phyloP scores from a whole-genome alignment of 441 rosid genomes.

The Kokia cookei region DNA sequence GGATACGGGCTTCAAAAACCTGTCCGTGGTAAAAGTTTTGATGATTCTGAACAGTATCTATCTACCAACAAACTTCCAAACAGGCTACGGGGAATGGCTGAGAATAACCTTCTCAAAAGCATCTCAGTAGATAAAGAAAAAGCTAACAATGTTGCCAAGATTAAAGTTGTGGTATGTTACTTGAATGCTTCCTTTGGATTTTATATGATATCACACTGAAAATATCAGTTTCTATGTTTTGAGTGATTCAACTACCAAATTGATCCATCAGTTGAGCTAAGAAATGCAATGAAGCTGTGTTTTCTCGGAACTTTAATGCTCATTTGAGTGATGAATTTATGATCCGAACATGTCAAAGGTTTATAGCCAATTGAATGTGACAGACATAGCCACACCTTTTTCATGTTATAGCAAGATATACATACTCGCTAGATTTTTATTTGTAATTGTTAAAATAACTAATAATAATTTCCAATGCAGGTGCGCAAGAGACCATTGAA shows the following conservation, averaged over 20 bases:
- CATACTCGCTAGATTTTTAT: neutral
- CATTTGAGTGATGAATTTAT: neutral
- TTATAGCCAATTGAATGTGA: neutral
- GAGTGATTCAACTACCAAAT: neutral
- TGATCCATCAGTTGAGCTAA: neutral
- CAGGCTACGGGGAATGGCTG: slow-evolving; percentile 30
- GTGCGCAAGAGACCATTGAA: slow-evolving; percentile 85
- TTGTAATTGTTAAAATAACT: neutral
- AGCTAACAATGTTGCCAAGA: slow-evolving; percentile 78
- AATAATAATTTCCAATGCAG: slow-evolving; percentile 24
- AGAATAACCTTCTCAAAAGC: slow-evolving; percentile 42
- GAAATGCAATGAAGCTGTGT: neutral
- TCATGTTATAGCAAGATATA: neutral
- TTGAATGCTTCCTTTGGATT: neutral
- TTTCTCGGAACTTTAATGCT: neutral
- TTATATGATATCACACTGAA: neutral
- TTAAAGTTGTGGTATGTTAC: slow-evolving; percentile 79
- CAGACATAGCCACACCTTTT: neutral
- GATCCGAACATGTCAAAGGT: neutral
- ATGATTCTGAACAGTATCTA: slow-evolving; percentile 39
- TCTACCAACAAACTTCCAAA: slow-evolving; percentile 23
- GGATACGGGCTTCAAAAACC: slow-evolving; percentile 18
- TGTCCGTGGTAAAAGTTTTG: slow-evolving; percentile 34
- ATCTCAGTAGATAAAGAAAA: slow-evolving; percentile 50
- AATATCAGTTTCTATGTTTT: neutral